Evolutionary conservation across 176 grass and related monocot species (phyloP).

Genomic region (Cocos nucifera): DNA sequence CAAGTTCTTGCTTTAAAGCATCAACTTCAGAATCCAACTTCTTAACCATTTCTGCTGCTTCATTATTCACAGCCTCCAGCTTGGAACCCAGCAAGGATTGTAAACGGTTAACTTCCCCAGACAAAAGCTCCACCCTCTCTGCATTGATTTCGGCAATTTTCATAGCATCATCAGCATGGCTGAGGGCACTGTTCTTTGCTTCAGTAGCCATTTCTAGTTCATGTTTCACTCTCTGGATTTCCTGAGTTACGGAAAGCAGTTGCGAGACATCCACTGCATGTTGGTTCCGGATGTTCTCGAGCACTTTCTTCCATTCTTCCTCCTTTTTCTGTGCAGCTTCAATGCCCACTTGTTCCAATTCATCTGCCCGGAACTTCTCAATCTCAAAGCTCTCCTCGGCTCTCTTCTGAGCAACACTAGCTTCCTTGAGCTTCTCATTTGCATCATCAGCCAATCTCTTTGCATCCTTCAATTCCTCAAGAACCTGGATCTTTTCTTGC

Average conservation of each 20-base stretch:
- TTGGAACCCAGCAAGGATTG: conserved; percentile 28
- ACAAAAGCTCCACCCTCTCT: conserved; percentile 27
- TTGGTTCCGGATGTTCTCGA: conserved; percentile 29
- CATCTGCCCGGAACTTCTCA: conserved; percentile 57
- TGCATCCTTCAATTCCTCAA: conserved; percentile 40
- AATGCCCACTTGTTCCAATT: conserved; percentile 51
- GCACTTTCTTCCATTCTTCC: conserved; percentile 43
- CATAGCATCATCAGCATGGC: conserved; percentile 30
- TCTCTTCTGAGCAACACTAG: conserved; percentile 28
- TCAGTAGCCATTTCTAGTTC: conserved; percentile 36
- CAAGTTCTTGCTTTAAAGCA: conserved; percentile 24
- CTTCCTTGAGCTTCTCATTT: conserved; percentile 39
- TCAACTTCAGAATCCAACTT: conserved; percentile 27
- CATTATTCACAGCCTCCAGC: conserved; percentile 31
- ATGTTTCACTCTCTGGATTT: conserved; percentile 38
- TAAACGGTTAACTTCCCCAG: conserved; percentile 27
- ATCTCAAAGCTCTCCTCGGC: conserved; percentile 68
- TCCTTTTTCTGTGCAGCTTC: conserved; percentile 36
- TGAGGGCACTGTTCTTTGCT: conserved; percentile 31
- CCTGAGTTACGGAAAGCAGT: conserved; percentile 30
- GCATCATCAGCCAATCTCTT: conserved; percentile 34
- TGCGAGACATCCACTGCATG: conserved; percentile 44
- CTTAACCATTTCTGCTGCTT: conserved; percentile 26
- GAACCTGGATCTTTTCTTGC: conserved; percentile 31
- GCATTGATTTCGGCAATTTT: conserved; percentile 32